Base-by-base conservation (phyloP, 148 eudicot species). In the Salicornia ramosissima region DNA sequence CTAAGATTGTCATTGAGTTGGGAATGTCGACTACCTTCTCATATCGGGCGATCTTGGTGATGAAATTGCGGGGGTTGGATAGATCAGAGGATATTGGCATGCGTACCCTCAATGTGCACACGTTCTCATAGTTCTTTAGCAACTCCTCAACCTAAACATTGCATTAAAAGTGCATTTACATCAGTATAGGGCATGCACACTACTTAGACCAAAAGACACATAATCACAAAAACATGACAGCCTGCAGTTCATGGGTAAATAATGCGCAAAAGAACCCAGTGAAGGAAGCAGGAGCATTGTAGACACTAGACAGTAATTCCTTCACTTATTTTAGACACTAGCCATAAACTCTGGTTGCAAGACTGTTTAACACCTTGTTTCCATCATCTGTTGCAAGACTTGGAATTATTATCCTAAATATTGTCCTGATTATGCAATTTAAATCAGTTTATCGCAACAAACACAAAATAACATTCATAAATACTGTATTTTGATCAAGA, bases 11-110 rank as follows among this genome's bases (percentile, higher is more conserved):
- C 81, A 78, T 81, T 49, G 74, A 71, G 77, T 81, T 81, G 10
- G 84, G 84, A 45, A 81, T 81, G 74, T 78, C 64, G 28, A 81
- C 84, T 19, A 81, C 84, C 54, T 81, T 81, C 69, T 71, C 69
- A 21, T 81, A 81, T 14, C 79, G 67, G 10, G 76, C 36, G 50
- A 81, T 78, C 79, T 81, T 78, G 31, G 81, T 78, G 59, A 81
- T 81, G 60, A 81, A 81, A 62, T 81, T 81, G 31, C 79, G 72
- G 13, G 81, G 81, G 60, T 78, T 78, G 71, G 57, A 55, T 30
- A 81, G 75, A 33, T 81, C 84, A 6, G 94, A 88, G 30, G 97
- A 88, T 74, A 88, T 91, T 3, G 92, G 96, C 97, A 91, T 91
- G 36, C 97, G 73, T 36, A 87, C 96, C 69, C 97, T 81, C 63